Evolutionary conservation across 768 basidiomycete species (phyloP).

Genomic region (Mycena rosella): DNA sequence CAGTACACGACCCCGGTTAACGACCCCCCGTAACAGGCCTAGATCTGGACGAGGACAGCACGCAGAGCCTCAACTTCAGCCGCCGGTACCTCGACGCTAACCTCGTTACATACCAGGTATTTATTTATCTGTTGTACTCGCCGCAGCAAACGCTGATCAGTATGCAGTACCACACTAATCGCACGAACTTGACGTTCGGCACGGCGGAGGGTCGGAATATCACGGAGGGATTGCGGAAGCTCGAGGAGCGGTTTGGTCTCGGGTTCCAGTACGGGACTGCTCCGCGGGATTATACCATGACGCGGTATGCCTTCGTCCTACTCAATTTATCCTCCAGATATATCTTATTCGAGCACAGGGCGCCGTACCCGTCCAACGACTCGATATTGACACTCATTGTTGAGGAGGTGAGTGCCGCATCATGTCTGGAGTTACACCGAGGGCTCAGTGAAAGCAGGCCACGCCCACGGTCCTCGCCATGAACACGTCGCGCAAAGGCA

Average conservation of each 20-base stretch:
- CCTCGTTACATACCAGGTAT: constrained; percentile 77
- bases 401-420: constrained; percentile 41
- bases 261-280: constrained; percentile 63
- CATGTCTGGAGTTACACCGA: not conserved
- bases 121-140: not conserved
- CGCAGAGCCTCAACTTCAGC: constrained; percentile 67
- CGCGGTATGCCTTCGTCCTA: constrained; percentile 51
- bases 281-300: constrained; percentile 69
- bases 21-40: constrained; percentile 20
- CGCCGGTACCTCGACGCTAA: constrained; percentile 87
- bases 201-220: constrained; percentile 64
- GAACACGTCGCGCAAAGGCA: constrained; percentile 58
- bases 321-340: no score
- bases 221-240: constrained; percentile 54
- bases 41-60: constrained; percentile 39
- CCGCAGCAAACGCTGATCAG: not conserved
- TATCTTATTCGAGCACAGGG: constrained; percentile 41
- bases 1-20: not conserved
- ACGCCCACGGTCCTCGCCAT: constrained; percentile 55
- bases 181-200: constrained; percentile 67
- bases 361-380: constrained; percentile 58
- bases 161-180: constrained; percentile 76
- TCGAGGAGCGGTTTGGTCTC: constrained; percentile 62
- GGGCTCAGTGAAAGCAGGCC: constrained; percentile 40
- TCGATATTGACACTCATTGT: constrained; percentile 62